phyloP scores from a whole-genome alignment of 2,329 filamentous ascomycete genomes.

The Zymoseptoria ardabiliae region DNA sequence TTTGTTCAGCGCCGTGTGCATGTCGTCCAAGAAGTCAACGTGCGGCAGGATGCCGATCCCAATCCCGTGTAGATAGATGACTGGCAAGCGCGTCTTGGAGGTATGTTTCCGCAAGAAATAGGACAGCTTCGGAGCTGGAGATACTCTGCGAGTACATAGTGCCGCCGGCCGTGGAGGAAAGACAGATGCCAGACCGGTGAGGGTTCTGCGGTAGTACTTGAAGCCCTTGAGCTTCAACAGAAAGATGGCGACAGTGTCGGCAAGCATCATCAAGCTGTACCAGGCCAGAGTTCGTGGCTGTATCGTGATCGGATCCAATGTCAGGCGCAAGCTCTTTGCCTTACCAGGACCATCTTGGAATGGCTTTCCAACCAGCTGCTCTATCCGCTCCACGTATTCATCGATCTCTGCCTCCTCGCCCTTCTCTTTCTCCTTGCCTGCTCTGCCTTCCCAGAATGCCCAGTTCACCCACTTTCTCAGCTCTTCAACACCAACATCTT shows the following conservation, averaged over 20 bases:
- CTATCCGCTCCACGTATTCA: conserved; percentile 47
- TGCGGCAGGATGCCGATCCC: conserved; percentile 61
- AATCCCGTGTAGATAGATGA: conserved; percentile 65
- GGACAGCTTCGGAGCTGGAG: conserved; percentile 44
- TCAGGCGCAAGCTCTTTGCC: conserved; percentile 54
- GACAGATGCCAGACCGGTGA: conserved; percentile 37
- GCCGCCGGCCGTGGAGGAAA: conserved; percentile 54
- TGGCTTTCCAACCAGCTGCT: conserved; percentile 45
- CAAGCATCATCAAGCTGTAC: conserved; percentile 51
- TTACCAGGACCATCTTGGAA: conserved; percentile 50
- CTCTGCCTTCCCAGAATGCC: conserved; percentile 59
- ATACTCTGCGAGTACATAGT: conserved; percentile 40
- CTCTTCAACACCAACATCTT: conserved; percentile 60
- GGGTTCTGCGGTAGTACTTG: conserved; percentile 16
- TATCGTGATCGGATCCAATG: conserved; percentile 56
- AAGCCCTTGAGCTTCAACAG: conserved; percentile 21
- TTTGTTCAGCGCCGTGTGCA: conserved; percentile 34
- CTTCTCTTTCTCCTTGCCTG: conserved; percentile 50
- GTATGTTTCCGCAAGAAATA: conserved; percentile 63
- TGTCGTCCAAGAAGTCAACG: conserved; percentile 47
- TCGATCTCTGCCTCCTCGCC: conserved; percentile 48
- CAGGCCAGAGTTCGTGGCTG: conserved; percentile 48
- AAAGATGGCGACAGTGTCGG: conserved; percentile 36
- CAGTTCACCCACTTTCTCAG: conserved; percentile 59
- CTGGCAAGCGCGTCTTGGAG: conserved; percentile 48